Evolutionary conservation across 495 filamentous ascomycete species (phyloP).

Genomic region (Penicillium steckii): DNA sequence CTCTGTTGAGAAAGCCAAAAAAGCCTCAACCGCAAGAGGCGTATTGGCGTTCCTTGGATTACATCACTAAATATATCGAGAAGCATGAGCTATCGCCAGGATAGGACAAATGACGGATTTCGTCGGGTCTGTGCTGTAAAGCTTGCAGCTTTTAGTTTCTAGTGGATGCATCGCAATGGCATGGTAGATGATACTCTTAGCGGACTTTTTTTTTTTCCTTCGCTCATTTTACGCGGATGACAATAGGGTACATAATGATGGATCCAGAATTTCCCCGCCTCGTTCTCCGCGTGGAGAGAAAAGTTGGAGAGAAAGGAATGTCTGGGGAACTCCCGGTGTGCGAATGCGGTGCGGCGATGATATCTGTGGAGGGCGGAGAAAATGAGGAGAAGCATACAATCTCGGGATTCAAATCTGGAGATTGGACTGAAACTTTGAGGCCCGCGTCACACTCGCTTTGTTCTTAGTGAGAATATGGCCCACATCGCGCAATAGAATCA

Average conservation of each 20-base stretch:
- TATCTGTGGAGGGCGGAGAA: neutral
- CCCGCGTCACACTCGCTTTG: neutral
- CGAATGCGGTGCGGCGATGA: slow-evolving; percentile 5
- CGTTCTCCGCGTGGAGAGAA: neutral
- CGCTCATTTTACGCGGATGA: too few relatives aligned
- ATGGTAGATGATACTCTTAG: too few relatives aligned
- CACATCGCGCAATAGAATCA: neutral
- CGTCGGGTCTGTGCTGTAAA: slow-evolving; percentile 5
- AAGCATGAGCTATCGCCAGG: neutral
- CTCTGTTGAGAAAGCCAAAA: slow-evolving; percentile 3
- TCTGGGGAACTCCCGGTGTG: slow-evolving; percentile 22
- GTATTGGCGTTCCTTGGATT: slow-evolving; percentile 5
- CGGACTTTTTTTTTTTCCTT: neutral
- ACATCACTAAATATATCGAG: slow-evolving; percentile 3
- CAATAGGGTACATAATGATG: too few relatives aligned
- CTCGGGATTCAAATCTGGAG: neutral
- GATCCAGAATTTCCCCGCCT: slow-evolving; percentile 1
- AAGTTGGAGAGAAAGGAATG: neutral
- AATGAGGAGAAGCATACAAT: neutral
- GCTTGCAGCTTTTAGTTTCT: neutral
- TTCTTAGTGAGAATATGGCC: neutral
- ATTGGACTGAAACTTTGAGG: neutral
- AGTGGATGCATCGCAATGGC: neutral
- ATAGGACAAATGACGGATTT: slow-evolving; percentile 5
- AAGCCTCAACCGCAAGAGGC: slow-evolving; percentile 11